Conservation (phyloP, 805 yeast species). For the Ogataea corticis region DNA sequence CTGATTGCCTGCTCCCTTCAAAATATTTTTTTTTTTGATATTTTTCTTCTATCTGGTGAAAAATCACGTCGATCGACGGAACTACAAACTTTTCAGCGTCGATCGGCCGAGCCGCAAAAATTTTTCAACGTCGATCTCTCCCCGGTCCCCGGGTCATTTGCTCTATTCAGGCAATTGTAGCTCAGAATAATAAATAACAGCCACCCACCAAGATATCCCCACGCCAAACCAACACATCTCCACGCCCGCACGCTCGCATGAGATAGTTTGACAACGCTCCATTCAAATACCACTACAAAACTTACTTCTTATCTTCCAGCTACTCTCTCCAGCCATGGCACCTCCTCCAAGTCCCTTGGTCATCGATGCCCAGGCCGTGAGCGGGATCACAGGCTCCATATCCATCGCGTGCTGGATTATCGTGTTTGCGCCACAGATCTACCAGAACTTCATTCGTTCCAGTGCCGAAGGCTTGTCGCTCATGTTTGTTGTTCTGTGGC, state of each 20-base stretch:
- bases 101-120: not conserved
- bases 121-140: constrained; percentile 10
- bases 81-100: not conserved
- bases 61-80: constrained; percentile 5
- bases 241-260: too few species aligned
- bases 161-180: constrained; percentile 7
- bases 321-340: constrained; percentile 35
- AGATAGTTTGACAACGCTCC: not conserved
- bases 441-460: constrained; percentile 83
- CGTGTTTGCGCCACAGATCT: constrained; percentile 95
- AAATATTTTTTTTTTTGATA: too few species aligned
- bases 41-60: not conserved
- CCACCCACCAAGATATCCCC: too few species aligned
- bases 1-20: not conserved
- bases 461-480: constrained; percentile 89
- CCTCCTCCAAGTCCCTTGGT: constrained; percentile 69
- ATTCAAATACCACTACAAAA: too few species aligned
- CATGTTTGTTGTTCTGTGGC: constrained; percentile 85
- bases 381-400: constrained; percentile 82
- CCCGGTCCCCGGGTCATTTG: constrained; percentile 5
- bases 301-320: not conserved
- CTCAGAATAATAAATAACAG: not conserved
- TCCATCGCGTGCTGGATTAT: constrained; percentile 98
- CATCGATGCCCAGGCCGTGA: constrained; percentile 66
- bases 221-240: too few species aligned